Conservation (phyloP, 306 rosid species). For the Medicago lupulina region DNA sequence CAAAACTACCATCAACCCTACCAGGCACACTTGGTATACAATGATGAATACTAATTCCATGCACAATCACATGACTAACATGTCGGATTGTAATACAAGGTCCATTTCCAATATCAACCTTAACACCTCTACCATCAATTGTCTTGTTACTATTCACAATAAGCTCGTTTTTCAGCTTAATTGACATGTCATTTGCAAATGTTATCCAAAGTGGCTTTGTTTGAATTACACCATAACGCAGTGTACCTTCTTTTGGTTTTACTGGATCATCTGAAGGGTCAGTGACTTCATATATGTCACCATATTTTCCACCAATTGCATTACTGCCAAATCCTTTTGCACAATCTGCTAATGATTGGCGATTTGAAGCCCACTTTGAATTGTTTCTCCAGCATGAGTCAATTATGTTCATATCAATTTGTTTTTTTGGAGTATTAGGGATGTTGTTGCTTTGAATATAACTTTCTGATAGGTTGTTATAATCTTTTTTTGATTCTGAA, state of each 20-base stretch:
- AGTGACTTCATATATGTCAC: slow-evolving; percentile 63
- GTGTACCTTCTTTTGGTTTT: slow-evolving; percentile 71
- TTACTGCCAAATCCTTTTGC: slow-evolving; percentile 73
- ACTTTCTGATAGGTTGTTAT: neutral
- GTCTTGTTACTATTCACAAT: slow-evolving; percentile 79
- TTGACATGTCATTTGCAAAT: slow-evolving; percentile 66
- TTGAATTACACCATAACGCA: slow-evolving; percentile 83
- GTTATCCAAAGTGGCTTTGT: slow-evolving; percentile 72
- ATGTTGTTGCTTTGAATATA: slow-evolving; percentile 30
- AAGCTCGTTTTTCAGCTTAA: slow-evolving; percentile 74
- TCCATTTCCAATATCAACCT: slow-evolving; percentile 77
- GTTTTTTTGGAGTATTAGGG: slow-evolving; percentile 24
- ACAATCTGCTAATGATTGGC: slow-evolving; percentile 67
- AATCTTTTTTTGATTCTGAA: slow-evolving; percentile 33
- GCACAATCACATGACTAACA: slow-evolving; percentile 77
- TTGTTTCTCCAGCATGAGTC: slow-evolving; percentile 74
- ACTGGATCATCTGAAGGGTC: slow-evolving; percentile 66
- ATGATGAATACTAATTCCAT: slow-evolving; percentile 84
- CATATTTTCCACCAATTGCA: slow-evolving; percentile 73
- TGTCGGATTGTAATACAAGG: slow-evolving; percentile 82
- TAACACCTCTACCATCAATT: slow-evolving; percentile 87
- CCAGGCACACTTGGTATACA: slow-evolving; percentile 63
- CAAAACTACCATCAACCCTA: slow-evolving; percentile 45
- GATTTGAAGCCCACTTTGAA: slow-evolving; percentile 68
- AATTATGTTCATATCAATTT: slow-evolving; percentile 53